Evolutionary conservation across 352 stramenopile genomes (phyloP).

Genomic region (Blastocystis sp.): DNA sequence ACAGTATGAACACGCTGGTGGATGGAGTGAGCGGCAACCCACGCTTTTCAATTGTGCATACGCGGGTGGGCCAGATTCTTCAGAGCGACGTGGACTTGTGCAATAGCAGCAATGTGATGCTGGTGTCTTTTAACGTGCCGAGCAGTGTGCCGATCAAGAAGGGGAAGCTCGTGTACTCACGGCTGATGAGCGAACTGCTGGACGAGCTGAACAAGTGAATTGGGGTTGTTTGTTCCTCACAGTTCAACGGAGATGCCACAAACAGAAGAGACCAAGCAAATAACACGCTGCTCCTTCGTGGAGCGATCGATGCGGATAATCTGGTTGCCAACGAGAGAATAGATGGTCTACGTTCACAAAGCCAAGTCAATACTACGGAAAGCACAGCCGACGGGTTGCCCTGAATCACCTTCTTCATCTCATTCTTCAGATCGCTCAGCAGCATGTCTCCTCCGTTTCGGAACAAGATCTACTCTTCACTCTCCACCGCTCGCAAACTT

Average conservation of each 20-base stretch:
- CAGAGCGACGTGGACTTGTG: slow-evolving; percentile 24
- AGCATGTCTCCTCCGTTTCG: background rate
- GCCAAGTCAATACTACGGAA: background rate
- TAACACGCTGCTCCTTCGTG: slow-evolving; percentile 26
- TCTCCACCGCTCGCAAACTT: background rate
- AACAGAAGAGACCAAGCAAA: slow-evolving; percentile 34
- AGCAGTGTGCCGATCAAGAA: background rate
- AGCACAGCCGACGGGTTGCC: slow-evolving; percentile 13
- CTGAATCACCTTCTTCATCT: slow-evolving; percentile 50
- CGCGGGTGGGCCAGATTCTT: slow-evolving; percentile 56
- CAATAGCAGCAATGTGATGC: background rate
- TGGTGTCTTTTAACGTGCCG: slow-evolving; percentile 56
- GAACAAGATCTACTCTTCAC: background rate
- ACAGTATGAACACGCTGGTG: slow-evolving; percentile 40
- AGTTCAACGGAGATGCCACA: background rate
- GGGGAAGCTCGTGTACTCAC: slow-evolving; percentile 50
- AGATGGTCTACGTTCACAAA: slow-evolving; percentile 36
- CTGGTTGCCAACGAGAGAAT: slow-evolving; percentile 45
- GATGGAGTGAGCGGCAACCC: background rate
- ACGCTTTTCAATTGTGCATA: background rate
- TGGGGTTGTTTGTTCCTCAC: background rate
- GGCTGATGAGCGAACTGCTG: slow-evolving; percentile 56
- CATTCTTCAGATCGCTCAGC: slow-evolving; percentile 35
- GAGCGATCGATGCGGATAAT: slow-evolving; percentile 43
- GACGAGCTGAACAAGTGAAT: background rate